These are phyloP conservation scores for Farysia itapuensis DNA, from an alignment of 1,284 basidiomycete genomes.

Conservation along the genomic window DNA sequence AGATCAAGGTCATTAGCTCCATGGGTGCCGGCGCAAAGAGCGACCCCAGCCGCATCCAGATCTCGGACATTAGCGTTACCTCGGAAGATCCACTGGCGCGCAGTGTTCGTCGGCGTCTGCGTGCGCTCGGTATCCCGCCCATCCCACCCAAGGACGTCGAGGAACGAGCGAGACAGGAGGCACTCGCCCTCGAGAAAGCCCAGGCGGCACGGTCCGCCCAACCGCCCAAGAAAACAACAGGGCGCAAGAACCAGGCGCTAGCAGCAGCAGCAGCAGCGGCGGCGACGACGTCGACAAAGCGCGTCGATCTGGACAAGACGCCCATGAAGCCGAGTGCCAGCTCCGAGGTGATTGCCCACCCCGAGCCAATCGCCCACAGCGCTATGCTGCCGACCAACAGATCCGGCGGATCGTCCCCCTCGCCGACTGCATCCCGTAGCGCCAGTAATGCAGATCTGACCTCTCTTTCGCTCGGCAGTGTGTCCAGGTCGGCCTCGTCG, in stretches of 20 bases:
- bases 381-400: background rate
- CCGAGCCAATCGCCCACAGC: conserved; percentile 2
- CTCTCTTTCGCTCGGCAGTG: background rate
- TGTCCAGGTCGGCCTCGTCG: conserved; percentile 10
- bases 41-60: conserved; percentile 92
- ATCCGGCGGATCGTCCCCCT: conserved; percentile 11
- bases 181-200: conserved; percentile 22
- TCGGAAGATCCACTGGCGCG: conserved; percentile 93
- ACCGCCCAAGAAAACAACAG: conserved; percentile 2
- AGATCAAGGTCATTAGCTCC: conserved; percentile 71
- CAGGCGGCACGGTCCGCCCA: conserved; percentile 1
- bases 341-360: conserved; percentile 7
- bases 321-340: conserved; percentile 21
- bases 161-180: conserved; percentile 16
- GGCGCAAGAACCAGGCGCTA: conserved; percentile 7
- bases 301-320: conserved; percentile 13
- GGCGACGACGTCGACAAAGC: background rate
- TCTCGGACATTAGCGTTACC: conserved; percentile 87
- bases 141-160: conserved; percentile 41
- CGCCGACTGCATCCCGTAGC: conserved; percentile 25
- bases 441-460: conserved; percentile 20
- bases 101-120: conserved; percentile 78
- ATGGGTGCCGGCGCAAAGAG: conserved; percentile 98
- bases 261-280: background rate
- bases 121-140: conserved; percentile 60